phyloP scores from a whole-genome alignment of 2,329 filamentous ascomycete species.

The Botrytis tulipae region DNA sequence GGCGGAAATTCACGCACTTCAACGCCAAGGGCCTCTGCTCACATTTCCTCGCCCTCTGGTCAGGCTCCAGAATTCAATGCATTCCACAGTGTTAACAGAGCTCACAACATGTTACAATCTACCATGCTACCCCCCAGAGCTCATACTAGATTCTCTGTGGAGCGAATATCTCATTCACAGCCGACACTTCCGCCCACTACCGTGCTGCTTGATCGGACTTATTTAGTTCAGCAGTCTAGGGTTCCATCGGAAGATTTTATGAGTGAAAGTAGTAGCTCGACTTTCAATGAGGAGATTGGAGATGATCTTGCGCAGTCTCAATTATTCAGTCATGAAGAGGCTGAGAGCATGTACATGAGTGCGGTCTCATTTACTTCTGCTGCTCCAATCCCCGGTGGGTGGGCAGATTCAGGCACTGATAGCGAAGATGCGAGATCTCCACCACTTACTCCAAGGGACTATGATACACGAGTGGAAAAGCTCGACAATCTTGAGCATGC shows the following conservation, averaged over 20 bases:
- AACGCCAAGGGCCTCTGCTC: conserved; percentile 54
- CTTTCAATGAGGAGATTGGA: conserved; percentile 24
- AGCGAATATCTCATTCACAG: conserved; percentile 37
- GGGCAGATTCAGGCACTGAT: conserved; percentile 29
- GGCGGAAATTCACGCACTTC: conserved; percentile 11
- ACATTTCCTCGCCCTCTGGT: conserved; percentile 34
- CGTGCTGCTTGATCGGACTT: not conserved
- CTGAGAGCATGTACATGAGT: conserved; percentile 85
- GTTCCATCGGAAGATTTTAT: not conserved
- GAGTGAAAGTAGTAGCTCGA: conserved; percentile 19
- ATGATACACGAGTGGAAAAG: conserved; percentile 18
- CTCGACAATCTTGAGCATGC: conserved; percentile 35
- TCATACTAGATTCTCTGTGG: conserved; percentile 32
- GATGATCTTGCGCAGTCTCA: conserved; percentile 63
- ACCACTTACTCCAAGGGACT: conserved; percentile 28
- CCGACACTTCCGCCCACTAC: conserved; percentile 24
- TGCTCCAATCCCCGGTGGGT: conserved; percentile 32
- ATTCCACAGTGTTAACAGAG: not conserved
- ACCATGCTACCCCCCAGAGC: conserved; percentile 31
- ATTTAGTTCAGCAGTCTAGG: not conserved
- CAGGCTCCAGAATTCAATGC: not conserved
- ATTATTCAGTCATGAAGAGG: conserved; percentile 75
- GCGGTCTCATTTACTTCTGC: conserved; percentile 52
- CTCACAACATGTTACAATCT: conserved; percentile 30
- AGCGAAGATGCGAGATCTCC: conserved; percentile 24